These are phyloP conservation scores for Citrus inodora DNA, from an alignment of 345 rosid species.

Conservation along the genomic window DNA sequence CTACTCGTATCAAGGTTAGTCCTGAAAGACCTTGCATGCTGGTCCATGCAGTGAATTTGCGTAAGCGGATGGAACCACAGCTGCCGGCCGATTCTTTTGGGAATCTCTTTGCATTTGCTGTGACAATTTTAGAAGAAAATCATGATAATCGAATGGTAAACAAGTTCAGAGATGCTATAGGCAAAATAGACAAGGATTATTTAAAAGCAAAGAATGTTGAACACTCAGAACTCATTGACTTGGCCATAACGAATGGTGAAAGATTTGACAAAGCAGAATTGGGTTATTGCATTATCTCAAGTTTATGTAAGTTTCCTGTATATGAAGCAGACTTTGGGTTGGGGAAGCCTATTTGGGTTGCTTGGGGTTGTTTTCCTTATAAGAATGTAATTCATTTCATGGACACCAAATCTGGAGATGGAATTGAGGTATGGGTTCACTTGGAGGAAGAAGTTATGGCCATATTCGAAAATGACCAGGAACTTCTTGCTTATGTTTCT, in stretches of 20 bases:
- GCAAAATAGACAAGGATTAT: conserved; percentile 22
- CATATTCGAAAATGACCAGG: conserved; percentile 24
- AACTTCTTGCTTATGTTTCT: conserved; percentile 4
- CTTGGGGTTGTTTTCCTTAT: neutral
- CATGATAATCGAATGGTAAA: conserved; percentile 11
- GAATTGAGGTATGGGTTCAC: conserved; percentile 24
- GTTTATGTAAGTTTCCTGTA: conserved; percentile 33
- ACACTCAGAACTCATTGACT: neutral
- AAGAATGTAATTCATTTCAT: conserved; percentile 21
- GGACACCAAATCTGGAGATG: conserved; percentile 26
- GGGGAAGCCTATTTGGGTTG: conserved; percentile 33
- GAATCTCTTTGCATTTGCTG: conserved; percentile 18
- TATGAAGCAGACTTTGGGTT: conserved; percentile 39
- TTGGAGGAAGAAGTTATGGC: conserved; percentile 27
- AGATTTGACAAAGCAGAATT: conserved; percentile 19
- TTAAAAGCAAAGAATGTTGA: conserved; percentile 24
- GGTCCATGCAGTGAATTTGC: conserved; percentile 38
- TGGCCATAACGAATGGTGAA: neutral
- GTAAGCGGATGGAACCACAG: conserved; percentile 24
- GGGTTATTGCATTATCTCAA: conserved; percentile 22
- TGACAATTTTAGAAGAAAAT: conserved; percentile 3
- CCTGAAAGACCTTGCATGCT: conserved; percentile 3
- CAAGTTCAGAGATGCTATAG: conserved; percentile 25
- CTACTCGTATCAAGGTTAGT: conserved; percentile 11
- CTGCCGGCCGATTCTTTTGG: conserved; percentile 36